A percentile compares a stretch with the other conserved stretches of the same genome.
phyloP scores from a whole-genome alignment of 441 rosid genomes.

The Adansonia rubrostipa region DNA sequence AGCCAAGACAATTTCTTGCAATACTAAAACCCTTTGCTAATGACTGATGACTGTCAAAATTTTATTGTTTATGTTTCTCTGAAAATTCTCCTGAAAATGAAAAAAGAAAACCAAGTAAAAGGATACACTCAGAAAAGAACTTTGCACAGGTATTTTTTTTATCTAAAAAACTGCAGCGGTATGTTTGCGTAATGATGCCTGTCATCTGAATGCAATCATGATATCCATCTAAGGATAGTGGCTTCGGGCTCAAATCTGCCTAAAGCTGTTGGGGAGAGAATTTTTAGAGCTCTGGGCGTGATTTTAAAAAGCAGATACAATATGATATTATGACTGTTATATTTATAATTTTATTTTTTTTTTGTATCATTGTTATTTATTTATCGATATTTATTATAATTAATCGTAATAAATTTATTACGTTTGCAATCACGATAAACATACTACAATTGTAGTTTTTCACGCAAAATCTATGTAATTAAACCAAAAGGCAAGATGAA shows the following conservation, averaged over 20 bases:
- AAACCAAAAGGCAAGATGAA: no score
- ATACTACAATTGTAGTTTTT: no score
- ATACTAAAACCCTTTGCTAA: not conserved
- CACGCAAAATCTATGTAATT: no score
- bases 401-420: no score
- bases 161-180: not conserved
- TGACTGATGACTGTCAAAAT: not conserved
- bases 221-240: not conserved
- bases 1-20: not conserved
- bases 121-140: not conserved
- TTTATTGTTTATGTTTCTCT: not conserved
- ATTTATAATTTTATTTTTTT: no score
- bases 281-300: no score
- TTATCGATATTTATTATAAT: no score
- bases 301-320: no score
- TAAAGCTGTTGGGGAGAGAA: no score
- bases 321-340: no score
- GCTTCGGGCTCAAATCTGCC: not conserved
- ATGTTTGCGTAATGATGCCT: not conserved
- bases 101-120: not conserved
- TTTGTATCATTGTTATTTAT: no score
- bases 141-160: not conserved
- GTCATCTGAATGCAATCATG: constrained; percentile 8
- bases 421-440: no score
- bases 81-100: not conserved